phyloP scores from a whole-genome alignment of 164 flowering plant species.

The Houttuynia cordata region DNA sequence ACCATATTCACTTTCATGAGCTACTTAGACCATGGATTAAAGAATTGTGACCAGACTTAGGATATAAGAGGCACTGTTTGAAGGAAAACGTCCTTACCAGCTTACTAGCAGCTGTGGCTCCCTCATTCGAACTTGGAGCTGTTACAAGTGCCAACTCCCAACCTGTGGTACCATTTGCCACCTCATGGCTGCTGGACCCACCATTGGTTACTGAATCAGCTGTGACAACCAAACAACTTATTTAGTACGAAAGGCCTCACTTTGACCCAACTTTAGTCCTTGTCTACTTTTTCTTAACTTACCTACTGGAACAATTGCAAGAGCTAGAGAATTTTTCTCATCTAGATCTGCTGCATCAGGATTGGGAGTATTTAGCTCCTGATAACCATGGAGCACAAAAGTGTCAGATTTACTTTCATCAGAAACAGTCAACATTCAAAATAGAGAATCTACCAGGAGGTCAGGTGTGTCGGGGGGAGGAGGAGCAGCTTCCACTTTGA shows the following conservation, averaged over 20 bases:
- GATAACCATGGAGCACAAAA: constrained; percentile 12
- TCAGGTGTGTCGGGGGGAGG: constrained; percentile 48
- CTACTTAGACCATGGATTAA: neutral
- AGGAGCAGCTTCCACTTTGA: constrained; percentile 54
- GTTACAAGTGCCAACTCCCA: constrained; percentile 96
- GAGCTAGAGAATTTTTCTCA: constrained; percentile 80
- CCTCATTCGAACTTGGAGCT: constrained; percentile 81
- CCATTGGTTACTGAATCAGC: constrained; percentile 29
- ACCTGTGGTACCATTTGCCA: constrained; percentile 53
- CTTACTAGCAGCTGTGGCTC: constrained; percentile 51
- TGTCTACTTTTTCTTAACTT: constrained; percentile 7
- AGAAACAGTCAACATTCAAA: neutral
- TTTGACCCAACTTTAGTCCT: neutral
- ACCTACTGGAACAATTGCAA: constrained; percentile 92
- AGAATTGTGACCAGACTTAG: neutral
- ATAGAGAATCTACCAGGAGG: constrained; percentile 48
- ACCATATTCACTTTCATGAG: too few species aligned
- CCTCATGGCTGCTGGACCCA: constrained; percentile 21
- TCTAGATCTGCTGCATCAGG: constrained; percentile 71
- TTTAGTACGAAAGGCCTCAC: neutral
- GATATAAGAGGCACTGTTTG: too few species aligned
- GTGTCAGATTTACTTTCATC: neutral
- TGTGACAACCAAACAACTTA: constrained; percentile 12
- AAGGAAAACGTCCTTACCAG: constrained; percentile 33
- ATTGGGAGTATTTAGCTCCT: constrained; percentile 63